phyloP scores from a whole-genome alignment of 1,139 yeast genomes.

The Sugiyamaella japonica region DNA sequence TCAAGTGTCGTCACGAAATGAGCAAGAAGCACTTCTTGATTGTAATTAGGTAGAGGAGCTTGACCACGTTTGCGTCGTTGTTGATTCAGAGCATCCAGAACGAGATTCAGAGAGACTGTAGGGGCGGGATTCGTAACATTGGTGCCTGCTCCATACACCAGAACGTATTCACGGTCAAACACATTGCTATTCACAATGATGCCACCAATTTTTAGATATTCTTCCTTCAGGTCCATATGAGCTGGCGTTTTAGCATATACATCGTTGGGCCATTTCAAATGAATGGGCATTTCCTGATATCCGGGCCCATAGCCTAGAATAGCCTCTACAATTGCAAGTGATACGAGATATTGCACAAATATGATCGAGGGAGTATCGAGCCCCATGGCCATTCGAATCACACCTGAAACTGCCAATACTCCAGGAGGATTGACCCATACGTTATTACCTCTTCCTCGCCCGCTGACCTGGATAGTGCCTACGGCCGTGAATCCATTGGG shows the following conservation, averaged over 20 bases:
- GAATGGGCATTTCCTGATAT: constrained; percentile 71
- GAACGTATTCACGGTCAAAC: constrained; percentile 53
- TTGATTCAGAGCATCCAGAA: constrained; percentile 57
- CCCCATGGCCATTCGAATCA: constrained; percentile 57
- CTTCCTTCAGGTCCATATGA: constrained; percentile 44
- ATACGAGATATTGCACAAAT: constrained; percentile 81
- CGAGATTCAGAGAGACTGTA: constrained; percentile 78
- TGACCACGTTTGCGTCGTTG: constrained; percentile 48
- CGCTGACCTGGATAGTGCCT: constrained; percentile 84
- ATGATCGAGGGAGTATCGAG: constrained; percentile 47
- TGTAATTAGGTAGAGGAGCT: constrained; percentile 47
- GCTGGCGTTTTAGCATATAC: constrained; percentile 69
- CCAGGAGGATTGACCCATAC: constrained; percentile 96
- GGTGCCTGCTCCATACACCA: constrained; percentile 81
- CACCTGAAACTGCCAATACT: constrained; percentile 77
- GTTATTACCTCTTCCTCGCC: constrained; percentile 93
- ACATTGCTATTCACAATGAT: constrained; percentile 78
- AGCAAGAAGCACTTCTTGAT: constrained; percentile 69
- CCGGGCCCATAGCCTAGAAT: constrained; percentile 65
- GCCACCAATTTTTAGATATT: constrained; percentile 80
- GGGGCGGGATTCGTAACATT: constrained; percentile 88
- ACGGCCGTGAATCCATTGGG: constrained; percentile 75
- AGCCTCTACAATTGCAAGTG: constrained; percentile 82
- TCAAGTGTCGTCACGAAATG: constrained; percentile 66
- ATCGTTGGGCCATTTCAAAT: constrained; percentile 97